These are phyloP conservation scores for Lactifluus subvellereus DNA, from an alignment of 768 basidiomycete genomes.

Conservation along the genomic window DNA sequence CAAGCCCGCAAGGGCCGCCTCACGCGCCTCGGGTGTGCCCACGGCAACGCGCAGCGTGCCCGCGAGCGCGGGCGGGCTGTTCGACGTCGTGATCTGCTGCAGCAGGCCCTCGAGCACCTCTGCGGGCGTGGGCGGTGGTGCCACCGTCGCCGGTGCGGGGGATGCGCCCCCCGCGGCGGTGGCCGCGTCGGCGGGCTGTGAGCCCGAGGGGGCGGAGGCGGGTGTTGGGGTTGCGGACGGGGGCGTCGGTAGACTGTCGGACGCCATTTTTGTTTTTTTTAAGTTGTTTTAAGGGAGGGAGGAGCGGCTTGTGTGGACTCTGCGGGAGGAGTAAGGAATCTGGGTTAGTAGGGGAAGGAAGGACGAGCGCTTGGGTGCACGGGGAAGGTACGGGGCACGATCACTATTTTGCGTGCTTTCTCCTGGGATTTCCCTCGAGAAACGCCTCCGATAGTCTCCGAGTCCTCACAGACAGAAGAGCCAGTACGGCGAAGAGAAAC, in stretches of 20 bases:
- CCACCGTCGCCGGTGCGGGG: neutral
- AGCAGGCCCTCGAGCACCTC: conserved; percentile 9
- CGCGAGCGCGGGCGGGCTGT: conserved; percentile 2
- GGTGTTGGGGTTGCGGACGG: conserved; percentile 5
- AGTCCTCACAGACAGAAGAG: too few relatives aligned
- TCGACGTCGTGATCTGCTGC: conserved; percentile 11
- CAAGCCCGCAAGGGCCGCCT: neutral
- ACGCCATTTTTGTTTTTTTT: conserved; percentile 6
- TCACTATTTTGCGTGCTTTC: too few relatives aligned
- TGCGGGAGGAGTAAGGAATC: neutral
- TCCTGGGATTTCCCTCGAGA: too few relatives aligned
- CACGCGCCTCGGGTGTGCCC: conserved; percentile 6
- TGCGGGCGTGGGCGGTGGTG: neutral
- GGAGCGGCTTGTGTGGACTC: neutral
- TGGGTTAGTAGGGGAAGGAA: neutral
- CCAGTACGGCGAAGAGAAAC: neutral
- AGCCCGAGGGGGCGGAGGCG: conserved; percentile 1
- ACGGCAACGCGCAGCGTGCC: neutral
- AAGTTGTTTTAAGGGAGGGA: neutral
- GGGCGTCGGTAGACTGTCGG: conserved; percentile 18
- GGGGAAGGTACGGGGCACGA: too few relatives aligned
- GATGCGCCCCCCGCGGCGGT: neutral
- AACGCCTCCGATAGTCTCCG: too few relatives aligned
- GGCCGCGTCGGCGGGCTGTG: neutral
- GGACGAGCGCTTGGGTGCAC: too few relatives aligned